A percentile compares a stretch with the other conserved stretches of the same genome.
These are phyloP conservation scores for Arabidopsis suecica DNA, from an alignment of 345 rosid genomes.

Conservation along the genomic window DNA sequence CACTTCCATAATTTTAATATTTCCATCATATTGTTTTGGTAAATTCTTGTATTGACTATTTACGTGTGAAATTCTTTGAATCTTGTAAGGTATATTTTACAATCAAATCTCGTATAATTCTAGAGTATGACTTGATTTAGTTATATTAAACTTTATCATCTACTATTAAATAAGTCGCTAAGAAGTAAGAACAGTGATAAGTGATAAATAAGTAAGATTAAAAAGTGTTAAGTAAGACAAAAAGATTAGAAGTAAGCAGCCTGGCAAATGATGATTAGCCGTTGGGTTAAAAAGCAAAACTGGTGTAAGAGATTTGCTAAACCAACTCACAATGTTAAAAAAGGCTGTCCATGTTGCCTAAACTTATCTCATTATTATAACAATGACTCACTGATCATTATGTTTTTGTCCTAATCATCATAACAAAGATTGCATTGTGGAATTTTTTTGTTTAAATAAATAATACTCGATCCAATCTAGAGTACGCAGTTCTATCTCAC, in stretches of 20 bases:
- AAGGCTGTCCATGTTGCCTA: conserved; percentile 29
- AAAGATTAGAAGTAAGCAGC: neutral
- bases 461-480: conserved; percentile 5
- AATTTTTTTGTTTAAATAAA: neutral
- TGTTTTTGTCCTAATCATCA: conserved; percentile 23
- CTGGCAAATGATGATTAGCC: conserved; percentile 40
- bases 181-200: too few relatives aligned
- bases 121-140: neutral
- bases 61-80: neutral
- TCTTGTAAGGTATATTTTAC: neutral
- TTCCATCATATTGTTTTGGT: neutral
- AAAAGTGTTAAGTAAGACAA: conserved; percentile 21
- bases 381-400: conserved; percentile 33
- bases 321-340: conserved; percentile 12
- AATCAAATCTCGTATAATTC: too few relatives aligned
- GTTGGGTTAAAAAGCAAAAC: conserved; percentile 33
- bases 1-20: neutral
- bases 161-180: too few relatives aligned
- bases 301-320: conserved; percentile 16
- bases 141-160: neutral
- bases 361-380: conserved; percentile 15
- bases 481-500: neutral
- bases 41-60: neutral
- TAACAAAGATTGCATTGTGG: conserved; percentile 24
- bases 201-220: neutral